Evolutionary conservation across 371 early-diverging fungal genomes (phyloP).

Genomic region (Chytridium lagenaria): DNA sequence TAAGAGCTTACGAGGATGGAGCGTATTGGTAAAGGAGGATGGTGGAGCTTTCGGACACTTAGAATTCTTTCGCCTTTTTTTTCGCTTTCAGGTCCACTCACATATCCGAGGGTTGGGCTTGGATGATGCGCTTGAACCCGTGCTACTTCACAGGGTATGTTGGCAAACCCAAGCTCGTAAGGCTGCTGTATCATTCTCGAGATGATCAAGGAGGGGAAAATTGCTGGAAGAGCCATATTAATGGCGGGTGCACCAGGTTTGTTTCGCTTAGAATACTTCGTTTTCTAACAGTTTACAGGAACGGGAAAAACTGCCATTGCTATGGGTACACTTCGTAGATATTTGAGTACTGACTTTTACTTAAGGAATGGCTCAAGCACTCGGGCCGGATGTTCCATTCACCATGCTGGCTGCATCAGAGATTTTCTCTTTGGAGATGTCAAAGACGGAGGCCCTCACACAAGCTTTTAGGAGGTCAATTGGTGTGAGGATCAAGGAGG

Average conservation of each 20-base stretch:
- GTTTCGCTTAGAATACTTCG: too few species aligned
- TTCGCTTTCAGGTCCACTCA: constrained; percentile 79
- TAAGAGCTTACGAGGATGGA: constrained; percentile 56
- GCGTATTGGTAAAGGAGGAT: constrained; percentile 46
- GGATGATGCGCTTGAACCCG: constrained; percentile 92
- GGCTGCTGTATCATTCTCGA: constrained; percentile 81
- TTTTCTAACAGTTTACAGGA: constrained; percentile 40
- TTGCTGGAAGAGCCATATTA: constrained; percentile 65
- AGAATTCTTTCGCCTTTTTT: background rate
- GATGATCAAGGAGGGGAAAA: constrained; percentile 64
- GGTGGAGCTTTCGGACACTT: background rate
- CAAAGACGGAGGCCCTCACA: constrained; percentile 97
- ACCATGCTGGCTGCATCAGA: constrained; percentile 97
- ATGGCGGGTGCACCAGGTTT: constrained; percentile 63
- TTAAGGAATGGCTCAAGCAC: constrained; percentile 84
- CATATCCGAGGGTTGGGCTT: constrained; percentile 77
- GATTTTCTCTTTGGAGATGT: constrained; percentile 97
- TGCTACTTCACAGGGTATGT: constrained; percentile 92
- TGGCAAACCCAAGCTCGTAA: constrained; percentile 95
- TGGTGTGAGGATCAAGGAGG: constrained; percentile 98
- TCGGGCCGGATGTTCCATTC: constrained; percentile 95
- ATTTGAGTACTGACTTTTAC: constrained; percentile 13
- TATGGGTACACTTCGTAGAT: constrained; percentile 48
- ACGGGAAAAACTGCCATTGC: constrained; percentile 76
- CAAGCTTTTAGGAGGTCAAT: constrained; percentile 98